Conservation (phyloP, 768 basidiomycete genomes). For the Dentipellis sp. region DNA sequence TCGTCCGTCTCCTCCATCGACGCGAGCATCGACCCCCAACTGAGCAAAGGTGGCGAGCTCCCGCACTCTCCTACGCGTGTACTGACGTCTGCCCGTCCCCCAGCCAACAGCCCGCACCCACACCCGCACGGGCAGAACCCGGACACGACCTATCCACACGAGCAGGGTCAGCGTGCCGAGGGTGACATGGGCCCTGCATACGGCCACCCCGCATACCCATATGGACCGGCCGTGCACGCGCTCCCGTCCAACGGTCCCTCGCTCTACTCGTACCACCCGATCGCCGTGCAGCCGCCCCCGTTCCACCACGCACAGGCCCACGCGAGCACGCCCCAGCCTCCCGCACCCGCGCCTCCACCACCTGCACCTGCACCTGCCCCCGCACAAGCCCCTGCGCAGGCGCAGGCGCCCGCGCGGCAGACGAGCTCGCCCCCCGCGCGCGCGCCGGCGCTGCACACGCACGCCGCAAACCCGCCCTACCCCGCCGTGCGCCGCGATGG, state of each 20-base stretch:
- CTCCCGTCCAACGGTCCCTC: neutral
- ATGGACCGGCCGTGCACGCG: neutral
- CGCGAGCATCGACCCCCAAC: neutral
- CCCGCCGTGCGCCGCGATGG: constrained; percentile 12
- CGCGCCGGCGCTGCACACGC: constrained; percentile 7
- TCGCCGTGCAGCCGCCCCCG: neutral
- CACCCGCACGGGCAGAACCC: neutral
- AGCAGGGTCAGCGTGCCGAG: neutral
- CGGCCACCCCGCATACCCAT: neutral
- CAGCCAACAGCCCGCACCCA: neutral
- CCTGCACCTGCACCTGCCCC: neutral
- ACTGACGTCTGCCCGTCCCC: neutral
- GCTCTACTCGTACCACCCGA: neutral
- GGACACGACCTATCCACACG: neutral
- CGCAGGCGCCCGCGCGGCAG: constrained; percentile 1
- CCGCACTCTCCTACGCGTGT: neutral
- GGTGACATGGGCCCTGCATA: neutral
- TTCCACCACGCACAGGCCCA: constrained; percentile 9
- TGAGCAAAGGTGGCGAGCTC: neutral
- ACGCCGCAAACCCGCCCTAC: constrained; percentile 11
- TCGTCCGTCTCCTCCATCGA: constrained; percentile 1
- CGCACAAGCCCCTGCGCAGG: constrained; percentile 7
- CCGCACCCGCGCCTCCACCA: constrained; percentile 5
- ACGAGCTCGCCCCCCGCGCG: constrained; percentile 1
- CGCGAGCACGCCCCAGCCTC: constrained; percentile 1